Conservation (phyloP, 352 stramenopile genomes). For the Pythium chondricola region DNA sequence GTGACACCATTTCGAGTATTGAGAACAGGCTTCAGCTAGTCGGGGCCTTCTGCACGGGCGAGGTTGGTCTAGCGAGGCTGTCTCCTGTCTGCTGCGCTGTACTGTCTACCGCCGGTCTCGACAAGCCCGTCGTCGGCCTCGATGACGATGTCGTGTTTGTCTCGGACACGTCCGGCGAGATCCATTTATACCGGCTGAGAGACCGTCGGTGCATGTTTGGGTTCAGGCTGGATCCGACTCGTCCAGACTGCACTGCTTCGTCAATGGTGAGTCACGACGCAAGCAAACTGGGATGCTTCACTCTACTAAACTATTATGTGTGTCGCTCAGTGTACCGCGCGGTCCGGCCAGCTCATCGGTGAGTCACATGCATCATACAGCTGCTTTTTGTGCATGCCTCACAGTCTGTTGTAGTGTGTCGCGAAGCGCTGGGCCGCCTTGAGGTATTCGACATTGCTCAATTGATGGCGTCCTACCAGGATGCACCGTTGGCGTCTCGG, state of each 20-base stretch:
- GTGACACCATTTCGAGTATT: slow-evolving; percentile 21
- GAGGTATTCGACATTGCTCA: slow-evolving; percentile 9
- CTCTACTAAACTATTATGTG: slow-evolving; percentile 2
- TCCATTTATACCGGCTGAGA: slow-evolving; percentile 29
- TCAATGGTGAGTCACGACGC: slow-evolving; percentile 4
- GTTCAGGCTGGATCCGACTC: neutral
- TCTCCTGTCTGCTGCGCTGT: slow-evolving; percentile 15
- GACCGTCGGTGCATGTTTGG: slow-evolving; percentile 17
- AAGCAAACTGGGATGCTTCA: no score
- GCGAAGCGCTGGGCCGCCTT: neutral
- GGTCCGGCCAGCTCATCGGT: slow-evolving; percentile 19
- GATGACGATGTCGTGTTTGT: slow-evolving; percentile 34
- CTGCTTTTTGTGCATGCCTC: neutral
- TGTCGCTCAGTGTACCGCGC: slow-evolving; percentile 10
- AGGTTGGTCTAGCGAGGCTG: slow-evolving; percentile 18
- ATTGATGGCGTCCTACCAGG: slow-evolving; percentile 1
- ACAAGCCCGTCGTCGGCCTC: slow-evolving; percentile 12
- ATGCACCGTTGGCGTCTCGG: neutral
- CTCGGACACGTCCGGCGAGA: slow-evolving; percentile 17
- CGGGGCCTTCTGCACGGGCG: slow-evolving; percentile 39
- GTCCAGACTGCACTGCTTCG: neutral
- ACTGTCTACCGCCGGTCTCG: slow-evolving; percentile 9
- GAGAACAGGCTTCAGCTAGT: slow-evolving; percentile 42
- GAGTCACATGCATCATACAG: neutral
- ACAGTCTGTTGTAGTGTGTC: slow-evolving; percentile 6